Conservation (phyloP, 805 yeast genomes). For the Lipomyces sp. region DNA sequence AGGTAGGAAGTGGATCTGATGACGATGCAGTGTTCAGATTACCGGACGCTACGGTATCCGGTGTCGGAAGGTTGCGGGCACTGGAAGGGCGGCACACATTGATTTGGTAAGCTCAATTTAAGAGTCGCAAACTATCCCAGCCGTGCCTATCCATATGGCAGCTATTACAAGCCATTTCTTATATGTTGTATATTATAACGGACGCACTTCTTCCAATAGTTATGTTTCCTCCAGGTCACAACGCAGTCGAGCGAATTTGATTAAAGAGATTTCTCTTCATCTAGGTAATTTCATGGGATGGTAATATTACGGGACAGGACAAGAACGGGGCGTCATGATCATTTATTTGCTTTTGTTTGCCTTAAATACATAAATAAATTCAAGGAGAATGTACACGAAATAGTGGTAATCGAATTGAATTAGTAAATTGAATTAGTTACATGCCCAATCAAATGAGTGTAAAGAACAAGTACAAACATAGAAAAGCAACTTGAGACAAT, state of each 20-base stretch:
- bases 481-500: background rate
- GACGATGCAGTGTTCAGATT: constrained; percentile 13
- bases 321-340: background rate
- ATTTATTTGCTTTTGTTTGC: background rate
- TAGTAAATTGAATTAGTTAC: background rate
- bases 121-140: background rate
- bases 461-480: background rate
- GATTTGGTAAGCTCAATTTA: constrained; percentile 21
- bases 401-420: background rate
- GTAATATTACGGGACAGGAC: background rate
- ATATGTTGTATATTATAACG: background rate
- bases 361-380: background rate
- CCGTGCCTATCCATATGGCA: background rate
- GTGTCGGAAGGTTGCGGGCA: constrained; percentile 20
- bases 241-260: background rate
- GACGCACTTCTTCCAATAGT: background rate
- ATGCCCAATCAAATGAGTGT: background rate
- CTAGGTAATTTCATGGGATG: constrained; percentile 3
- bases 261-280: background rate
- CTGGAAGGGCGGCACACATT: constrained; percentile 33
- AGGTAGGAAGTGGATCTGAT: constrained; percentile 11
- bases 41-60: constrained; percentile 5
- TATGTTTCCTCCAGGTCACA: background rate
- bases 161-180: background rate
- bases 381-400: background rate